Evolutionary conservation across 2,329 filamentous ascomycete genomes (phyloP).

Genomic region (Apiospora rasikravindrae): DNA sequence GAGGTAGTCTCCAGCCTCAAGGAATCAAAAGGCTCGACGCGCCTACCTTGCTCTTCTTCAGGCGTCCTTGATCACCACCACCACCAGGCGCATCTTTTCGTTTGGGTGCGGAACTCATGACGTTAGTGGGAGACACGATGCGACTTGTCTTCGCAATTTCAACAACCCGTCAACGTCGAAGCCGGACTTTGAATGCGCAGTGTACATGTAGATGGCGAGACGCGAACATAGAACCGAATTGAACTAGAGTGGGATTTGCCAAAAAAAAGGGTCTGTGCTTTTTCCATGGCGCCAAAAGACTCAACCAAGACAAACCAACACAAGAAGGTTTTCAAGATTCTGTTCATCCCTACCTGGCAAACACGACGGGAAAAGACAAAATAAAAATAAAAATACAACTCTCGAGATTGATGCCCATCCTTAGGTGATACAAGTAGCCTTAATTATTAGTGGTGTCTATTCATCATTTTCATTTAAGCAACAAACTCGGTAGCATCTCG

Average conservation of each 20-base stretch:
- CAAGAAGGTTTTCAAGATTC: neutral
- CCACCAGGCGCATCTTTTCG: constrained; percentile 40
- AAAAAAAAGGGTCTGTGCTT: constrained; percentile 15
- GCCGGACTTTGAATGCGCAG: neutral
- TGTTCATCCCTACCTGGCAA: too few species aligned
- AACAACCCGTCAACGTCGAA: neutral
- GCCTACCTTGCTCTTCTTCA: constrained; percentile 45
- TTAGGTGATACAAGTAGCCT: neutral
- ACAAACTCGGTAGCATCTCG: neutral
- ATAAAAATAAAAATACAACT: too few species aligned
- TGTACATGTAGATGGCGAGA: neutral
- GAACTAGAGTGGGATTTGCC: neutral
- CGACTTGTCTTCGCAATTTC: neutral
- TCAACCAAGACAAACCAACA: neutral
- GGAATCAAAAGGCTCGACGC: neutral
- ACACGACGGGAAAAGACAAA: too few species aligned
- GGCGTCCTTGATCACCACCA: constrained; percentile 29
- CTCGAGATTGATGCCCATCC: too few species aligned
- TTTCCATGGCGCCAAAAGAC: neutral
- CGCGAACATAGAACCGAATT: neutral
- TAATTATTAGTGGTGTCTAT: neutral
- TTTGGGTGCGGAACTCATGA: constrained; percentile 42
- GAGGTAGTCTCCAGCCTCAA: neutral
- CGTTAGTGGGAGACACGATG: neutral
- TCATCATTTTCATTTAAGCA: neutral